A percentile compares a stretch with the other conserved stretches of the same genome.
Conservation (phyloP, 2,329 filamentous ascomycete species). For the Phialophora macrospora region DNA sequence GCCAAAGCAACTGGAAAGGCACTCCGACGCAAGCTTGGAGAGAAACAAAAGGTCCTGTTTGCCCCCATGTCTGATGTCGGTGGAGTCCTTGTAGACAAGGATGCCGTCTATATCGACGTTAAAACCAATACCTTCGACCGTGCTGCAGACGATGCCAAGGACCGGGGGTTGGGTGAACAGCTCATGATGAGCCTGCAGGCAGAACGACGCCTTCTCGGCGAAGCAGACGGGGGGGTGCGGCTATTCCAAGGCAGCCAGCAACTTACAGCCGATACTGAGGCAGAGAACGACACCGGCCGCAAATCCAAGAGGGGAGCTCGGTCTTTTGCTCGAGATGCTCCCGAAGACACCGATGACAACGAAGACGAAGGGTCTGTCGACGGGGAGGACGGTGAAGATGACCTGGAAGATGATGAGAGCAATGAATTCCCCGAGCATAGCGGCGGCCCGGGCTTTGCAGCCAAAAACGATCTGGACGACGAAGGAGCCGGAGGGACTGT, state of each 20-base stretch:
- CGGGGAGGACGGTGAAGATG: slow-evolving; percentile 61
- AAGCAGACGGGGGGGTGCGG: slow-evolving; percentile 79
- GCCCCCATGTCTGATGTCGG: slow-evolving; percentile 98
- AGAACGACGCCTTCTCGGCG: slow-evolving; percentile 78
- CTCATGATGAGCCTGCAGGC: slow-evolving; percentile 88
- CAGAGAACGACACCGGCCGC: slow-evolving; percentile 63
- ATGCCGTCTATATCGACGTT: slow-evolving; percentile 87
- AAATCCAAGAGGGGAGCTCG: slow-evolving; percentile 59
- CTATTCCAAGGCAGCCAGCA: slow-evolving; percentile 78
- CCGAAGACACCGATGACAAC: slow-evolving; percentile 61
- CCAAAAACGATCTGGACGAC: slow-evolving; percentile 57
- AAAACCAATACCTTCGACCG: slow-evolving; percentile 73
- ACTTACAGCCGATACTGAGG: slow-evolving; percentile 56
- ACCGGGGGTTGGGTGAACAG: slow-evolving; percentile 92
- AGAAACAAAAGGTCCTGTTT: slow-evolving; percentile 95
- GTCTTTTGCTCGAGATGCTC: slow-evolving; percentile 55
- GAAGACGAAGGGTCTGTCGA: slow-evolving; percentile 62
- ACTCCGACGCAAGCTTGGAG: slow-evolving; percentile 78
- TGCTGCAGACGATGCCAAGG: slow-evolving; percentile 65
- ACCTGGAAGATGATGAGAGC: slow-evolving; percentile 49
- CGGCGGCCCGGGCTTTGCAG: slow-evolving; percentile 50
- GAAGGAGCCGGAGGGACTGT: slow-evolving; percentile 70
- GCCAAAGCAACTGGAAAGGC: slow-evolving; percentile 84
- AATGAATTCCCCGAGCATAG: slow-evolving; percentile 50
- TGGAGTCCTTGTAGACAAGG: slow-evolving; percentile 92